Percentiles rank a stretch among this genome's conserved stretches.
These are phyloP conservation scores for Hyaloperonospora brassicae DNA, from an alignment of 352 stramenopile genomes.

Conservation along the genomic window DNA sequence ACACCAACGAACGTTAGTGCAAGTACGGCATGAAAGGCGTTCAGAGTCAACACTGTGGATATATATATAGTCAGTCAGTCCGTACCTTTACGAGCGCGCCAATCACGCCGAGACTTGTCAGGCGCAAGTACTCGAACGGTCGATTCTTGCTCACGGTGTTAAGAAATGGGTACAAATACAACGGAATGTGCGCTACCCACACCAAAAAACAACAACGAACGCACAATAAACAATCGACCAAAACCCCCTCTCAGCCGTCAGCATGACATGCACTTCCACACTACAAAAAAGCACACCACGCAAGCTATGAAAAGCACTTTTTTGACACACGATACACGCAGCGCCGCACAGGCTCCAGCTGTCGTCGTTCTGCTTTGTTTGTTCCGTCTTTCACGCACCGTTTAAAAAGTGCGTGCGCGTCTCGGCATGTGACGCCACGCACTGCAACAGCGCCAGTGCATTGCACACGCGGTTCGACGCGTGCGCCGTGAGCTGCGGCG, in stretches of 20 bases:
- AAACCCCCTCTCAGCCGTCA: too few relatives aligned
- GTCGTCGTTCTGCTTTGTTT: slow-evolving; percentile 4
- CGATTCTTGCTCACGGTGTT: slow-evolving; percentile 97
- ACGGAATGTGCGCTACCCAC: slow-evolving; percentile 88
- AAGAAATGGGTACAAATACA: slow-evolving; percentile 99
- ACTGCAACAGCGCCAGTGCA: slow-evolving; percentile 96
- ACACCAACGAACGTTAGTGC: not conserved
- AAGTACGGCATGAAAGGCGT: too few relatives aligned
- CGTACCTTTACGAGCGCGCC: slow-evolving; percentile 95
- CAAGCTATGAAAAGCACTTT: not conserved
- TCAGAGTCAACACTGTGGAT: too few relatives aligned
- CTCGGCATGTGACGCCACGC: slow-evolving; percentile 95
- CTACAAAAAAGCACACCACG: too few relatives aligned
- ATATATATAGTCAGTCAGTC: not conserved
- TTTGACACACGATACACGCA: not conserved
- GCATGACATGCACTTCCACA: too few relatives aligned
- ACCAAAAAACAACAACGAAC: not conserved
- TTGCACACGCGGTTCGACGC: slow-evolving; percentile 98
- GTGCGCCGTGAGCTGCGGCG: slow-evolving; percentile 94
- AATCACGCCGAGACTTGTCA: slow-evolving; percentile 97
- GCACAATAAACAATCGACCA: too few relatives aligned
- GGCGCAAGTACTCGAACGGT: slow-evolving; percentile 97
- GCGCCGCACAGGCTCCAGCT: not conserved
- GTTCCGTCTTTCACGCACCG: slow-evolving; percentile 25
- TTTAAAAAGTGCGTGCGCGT: slow-evolving; percentile 96